Percentiles rank a stretch among this genome's conserved stretches.
These are phyloP conservation scores for Lophiotrema nucula DNA, from an alignment of 495 filamentous ascomycete species.

Conservation along the genomic window DNA sequence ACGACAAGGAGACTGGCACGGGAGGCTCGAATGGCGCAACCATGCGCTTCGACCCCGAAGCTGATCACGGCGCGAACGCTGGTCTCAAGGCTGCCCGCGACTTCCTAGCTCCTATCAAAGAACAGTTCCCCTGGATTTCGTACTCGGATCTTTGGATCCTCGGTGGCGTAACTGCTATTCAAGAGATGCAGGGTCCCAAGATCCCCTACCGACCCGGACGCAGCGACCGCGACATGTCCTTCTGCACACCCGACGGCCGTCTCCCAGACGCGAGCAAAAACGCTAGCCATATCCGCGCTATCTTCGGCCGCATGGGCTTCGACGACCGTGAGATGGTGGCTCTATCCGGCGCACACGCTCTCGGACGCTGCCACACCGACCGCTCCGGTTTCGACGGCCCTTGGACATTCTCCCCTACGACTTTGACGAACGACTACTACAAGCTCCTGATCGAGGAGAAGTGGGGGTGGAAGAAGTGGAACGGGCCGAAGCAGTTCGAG, in stretches of 20 bases:
- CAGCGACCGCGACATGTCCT: constrained; percentile 67
- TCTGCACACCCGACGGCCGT: constrained; percentile 74
- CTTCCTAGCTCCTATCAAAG: constrained; percentile 89
- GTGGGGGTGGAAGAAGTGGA: constrained; percentile 92
- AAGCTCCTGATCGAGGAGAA: constrained; percentile 84
- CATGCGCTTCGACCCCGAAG: constrained; percentile 94
- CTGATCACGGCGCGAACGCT: constrained; percentile 90
- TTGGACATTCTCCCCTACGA: constrained; percentile 95
- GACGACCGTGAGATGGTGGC: constrained; percentile 96
- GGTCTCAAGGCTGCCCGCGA: constrained; percentile 85
- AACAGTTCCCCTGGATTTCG: constrained; percentile 81
- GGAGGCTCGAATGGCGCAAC: constrained; percentile 96
- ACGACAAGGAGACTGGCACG: constrained; percentile 82
- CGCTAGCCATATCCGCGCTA: constrained; percentile 78
- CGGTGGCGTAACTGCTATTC: constrained; percentile 77
- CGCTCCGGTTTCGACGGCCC: constrained; percentile 87
- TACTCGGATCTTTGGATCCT: constrained; percentile 98
- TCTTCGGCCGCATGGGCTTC: constrained; percentile 98
- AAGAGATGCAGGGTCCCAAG: constrained; percentile 88
- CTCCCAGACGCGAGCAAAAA: constrained; percentile 85
- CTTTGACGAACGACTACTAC: constrained; percentile 94
- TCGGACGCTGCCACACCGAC: constrained; percentile 88
- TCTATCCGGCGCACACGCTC: constrained; percentile 82
- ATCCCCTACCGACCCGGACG: constrained; percentile 93
- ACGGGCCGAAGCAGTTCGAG: constrained; percentile 81